These are phyloP conservation scores for Pseudogymnoascus sp. DNA, from an alignment of 2,329 filamentous ascomycete species.

Conservation along the genomic window DNA sequence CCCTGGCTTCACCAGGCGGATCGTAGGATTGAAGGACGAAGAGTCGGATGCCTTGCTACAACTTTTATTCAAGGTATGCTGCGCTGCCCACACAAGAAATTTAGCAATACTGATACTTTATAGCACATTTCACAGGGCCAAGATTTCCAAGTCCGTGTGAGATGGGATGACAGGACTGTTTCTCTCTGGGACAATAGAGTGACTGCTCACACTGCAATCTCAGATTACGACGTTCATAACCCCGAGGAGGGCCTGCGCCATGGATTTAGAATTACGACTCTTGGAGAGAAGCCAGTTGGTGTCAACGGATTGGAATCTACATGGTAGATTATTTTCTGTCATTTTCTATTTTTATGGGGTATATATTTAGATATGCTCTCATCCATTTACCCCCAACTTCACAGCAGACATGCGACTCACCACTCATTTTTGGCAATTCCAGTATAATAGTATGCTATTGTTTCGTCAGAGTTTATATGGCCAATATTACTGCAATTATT, in stretches of 20 bases:
- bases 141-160: constrained; percentile 63
- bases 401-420: not conserved
- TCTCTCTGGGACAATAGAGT: constrained; percentile 71
- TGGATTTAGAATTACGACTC: constrained; percentile 34
- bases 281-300: constrained; percentile 32
- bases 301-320: constrained; percentile 31
- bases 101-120: constrained; percentile 46
- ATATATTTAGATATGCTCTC: not conserved
- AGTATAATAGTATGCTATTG: not conserved
- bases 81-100: constrained; percentile 13
- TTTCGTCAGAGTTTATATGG: not conserved
- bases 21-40: constrained; percentile 75
- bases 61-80: constrained; percentile 51
- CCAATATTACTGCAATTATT: not conserved
- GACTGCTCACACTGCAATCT: constrained; percentile 36
- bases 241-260: constrained; percentile 34
- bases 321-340: constrained; percentile 24
- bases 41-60: constrained; percentile 69
- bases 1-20: constrained; percentile 67
- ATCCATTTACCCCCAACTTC: not conserved
- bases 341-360: not conserved
- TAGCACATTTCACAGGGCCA: constrained; percentile 63
- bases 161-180: constrained; percentile 67
- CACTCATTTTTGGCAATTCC: not conserved
- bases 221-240: constrained; percentile 35